Base-by-base conservation (phyloP, 2,329 filamentous ascomycete genomes). In the Penicillium sp. region DNA sequence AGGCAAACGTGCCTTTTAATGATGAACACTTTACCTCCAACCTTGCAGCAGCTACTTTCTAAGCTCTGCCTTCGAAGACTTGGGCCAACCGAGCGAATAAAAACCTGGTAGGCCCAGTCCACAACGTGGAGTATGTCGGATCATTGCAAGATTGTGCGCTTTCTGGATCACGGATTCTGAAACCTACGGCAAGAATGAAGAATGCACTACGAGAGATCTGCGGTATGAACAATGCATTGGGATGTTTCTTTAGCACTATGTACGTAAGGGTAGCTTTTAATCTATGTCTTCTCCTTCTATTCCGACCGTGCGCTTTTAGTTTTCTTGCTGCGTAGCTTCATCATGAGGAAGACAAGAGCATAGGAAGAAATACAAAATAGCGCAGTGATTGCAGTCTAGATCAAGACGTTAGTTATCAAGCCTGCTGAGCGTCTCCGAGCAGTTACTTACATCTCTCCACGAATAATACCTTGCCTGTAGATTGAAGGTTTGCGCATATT, bases 271-370 rank as follows among this genome's bases (percentile, higher is more conserved):
- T 18, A 18, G 13, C 12, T 4, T 9, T 2, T 11, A 5, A 32
- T 1, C 4, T 8, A 11, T 25, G 11, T 12, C 11, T 9, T 7
- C 35, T 11, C 9, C 51, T 46, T 66, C 43, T 43, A 43, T 36
- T 67, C 66, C 4, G 59, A 62, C 8, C 63, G 53, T 4, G 72
- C 72, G 39, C 65, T 74, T 64, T 75, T 75, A 12, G 69, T 74
- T 52, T 68, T 70, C 62, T 75, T 76, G 34, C 70, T 76, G 48
- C 74, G 61, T 39, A 76, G 53, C 59, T 75, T 76, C 73, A 75
- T 76, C 66, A 76, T 69, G 25, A 73, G 37, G 54, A 71, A 75
- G 1, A 76, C 73, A 46, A 72, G 48, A 4, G 57, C 66, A 50
- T 76, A 76, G 2, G 67, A 68, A 2, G 61, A 64, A 42, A 73